Base-by-base conservation (phyloP, 495 filamentous ascomycete genomes). In the Aspergillus sclerotioniger region DNA sequence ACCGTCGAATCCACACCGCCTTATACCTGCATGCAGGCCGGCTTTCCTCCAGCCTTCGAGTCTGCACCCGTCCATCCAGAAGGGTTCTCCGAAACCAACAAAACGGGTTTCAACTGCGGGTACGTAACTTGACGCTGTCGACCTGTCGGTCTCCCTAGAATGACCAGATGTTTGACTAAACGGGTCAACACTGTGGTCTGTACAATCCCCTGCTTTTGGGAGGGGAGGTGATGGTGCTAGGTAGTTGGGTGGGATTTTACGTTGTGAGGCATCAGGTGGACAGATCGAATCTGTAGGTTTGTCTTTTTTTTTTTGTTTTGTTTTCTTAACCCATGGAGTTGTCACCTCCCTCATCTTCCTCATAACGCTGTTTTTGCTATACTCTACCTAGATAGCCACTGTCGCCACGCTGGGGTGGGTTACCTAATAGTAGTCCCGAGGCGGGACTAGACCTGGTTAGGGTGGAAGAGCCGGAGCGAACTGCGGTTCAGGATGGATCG, bases 231-330 rank as follows among this genome's bases (percentile, higher is more conserved):
- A 53, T 54, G 28, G 20, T 6, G 39, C n/a, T n/a, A n/a, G 17
- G 19, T 29, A 15, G 12, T 29, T 29, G 31, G 45, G 46, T n/a
- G n/a, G 17, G 12, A n/a, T 53, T 47, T 46, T 53, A 57, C 33
- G 44, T 54, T 62, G 31, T 49, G 53, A 61, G 17, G 31, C 54
- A 62, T 65, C 62, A 65, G 59, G 59, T 62, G 62, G 62, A 65
- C 62, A 61, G 58, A 56, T 61, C 62, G 17, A 53, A 48, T 41
- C 37, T n/a, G 19, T 37, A 7, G 15, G 9, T 51, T 37, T 41
- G 10, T 41, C n/a, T 41, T 41, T 29, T 4, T 10, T 54, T 53
- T 53, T 16, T 10, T 41, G 19, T 17, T 47, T 35, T 39, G 6
- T 31, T 15, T 41, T 45, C 21, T 46, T 49, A 44, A 51, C 25